Percentiles rank a stretch among this genome's conserved stretches.
Evolutionary conservation across 257 asterid species (phyloP).

Genomic region (Echites panduratus): DNA sequence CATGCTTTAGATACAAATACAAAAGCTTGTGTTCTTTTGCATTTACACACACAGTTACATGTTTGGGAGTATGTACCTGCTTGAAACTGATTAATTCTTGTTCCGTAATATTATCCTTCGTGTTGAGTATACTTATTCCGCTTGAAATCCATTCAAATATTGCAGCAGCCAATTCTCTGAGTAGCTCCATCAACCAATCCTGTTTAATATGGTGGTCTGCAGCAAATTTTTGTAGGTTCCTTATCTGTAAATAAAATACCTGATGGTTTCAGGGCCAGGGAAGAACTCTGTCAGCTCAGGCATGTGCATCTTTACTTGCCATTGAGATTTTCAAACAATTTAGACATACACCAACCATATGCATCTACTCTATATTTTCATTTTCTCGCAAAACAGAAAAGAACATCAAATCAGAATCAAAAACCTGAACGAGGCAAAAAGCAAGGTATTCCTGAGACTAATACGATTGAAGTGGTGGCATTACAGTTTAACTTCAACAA

Average conservation of each 20-base stretch:
- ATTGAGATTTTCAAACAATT: background rate
- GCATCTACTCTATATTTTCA: background rate
- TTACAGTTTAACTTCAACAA: background rate
- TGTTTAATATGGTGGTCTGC: conserved; percentile 40
- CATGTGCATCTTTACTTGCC: background rate
- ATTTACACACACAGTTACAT: too few relatives aligned
- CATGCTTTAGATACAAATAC: too few relatives aligned
- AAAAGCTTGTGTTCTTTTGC: background rate
- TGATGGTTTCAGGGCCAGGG: conserved; percentile 22
- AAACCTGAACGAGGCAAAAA: background rate
- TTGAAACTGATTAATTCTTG: conserved; percentile 24
- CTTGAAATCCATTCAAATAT: conserved; percentile 35
- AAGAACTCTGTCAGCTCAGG: conserved; percentile 5
- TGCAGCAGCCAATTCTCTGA: conserved; percentile 45
- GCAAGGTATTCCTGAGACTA: background rate
- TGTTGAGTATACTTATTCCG: conserved; percentile 25
- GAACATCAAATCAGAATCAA: background rate
- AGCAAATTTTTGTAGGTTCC: conserved; percentile 47
- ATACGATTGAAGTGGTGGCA: background rate
- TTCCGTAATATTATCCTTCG: conserved; percentile 24
- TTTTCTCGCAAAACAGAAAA: background rate
- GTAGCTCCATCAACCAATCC: conserved; percentile 44
- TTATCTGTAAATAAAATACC: conserved; percentile 57
- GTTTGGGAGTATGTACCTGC: conserved; percentile 38
- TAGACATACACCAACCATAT: background rate